A percentile compares a stretch with the other conserved stretches of the same genome.
Conservation (phyloP, 768 basidiomycete species). For the Calvatia gigantea region DNA sequence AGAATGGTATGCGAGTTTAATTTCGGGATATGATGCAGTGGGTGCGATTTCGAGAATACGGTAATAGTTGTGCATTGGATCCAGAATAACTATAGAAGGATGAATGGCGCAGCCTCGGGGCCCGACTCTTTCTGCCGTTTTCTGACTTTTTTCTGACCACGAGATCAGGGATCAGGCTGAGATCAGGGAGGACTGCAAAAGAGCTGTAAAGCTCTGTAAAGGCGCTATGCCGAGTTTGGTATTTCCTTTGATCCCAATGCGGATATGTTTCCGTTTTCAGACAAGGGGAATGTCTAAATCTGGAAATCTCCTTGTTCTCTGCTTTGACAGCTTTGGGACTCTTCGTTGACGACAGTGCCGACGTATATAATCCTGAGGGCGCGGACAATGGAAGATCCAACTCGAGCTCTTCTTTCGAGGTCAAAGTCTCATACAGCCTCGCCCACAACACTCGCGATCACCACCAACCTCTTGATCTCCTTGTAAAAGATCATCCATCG, state of each 20-base stretch:
- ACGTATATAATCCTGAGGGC: constrained; percentile 11
- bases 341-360: not conserved
- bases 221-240: constrained; percentile 1
- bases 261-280: constrained; percentile 10
- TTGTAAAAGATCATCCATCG: not conserved
- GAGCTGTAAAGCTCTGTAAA: not conserved
- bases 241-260: constrained; percentile 2
- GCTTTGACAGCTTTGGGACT: not conserved
- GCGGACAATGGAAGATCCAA: constrained; percentile 12
- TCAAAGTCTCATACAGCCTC: not conserved
- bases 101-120: not conserved
- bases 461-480: not conserved
- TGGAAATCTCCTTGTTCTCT: constrained; percentile 15
- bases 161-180: not conserved
- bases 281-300: constrained; percentile 14
- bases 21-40: constrained; percentile 46
- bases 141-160: not conserved
- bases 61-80: constrained; percentile 48
- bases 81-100: not conserved
- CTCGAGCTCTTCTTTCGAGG: not conserved
- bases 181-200: not conserved
- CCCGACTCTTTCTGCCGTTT: not conserved
- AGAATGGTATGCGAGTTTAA: constrained; percentile 70
- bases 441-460: not conserved
- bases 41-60: constrained; percentile 48